phyloP scores from a whole-genome alignment of 257 asterid species.

The Solanum pinnatisectum region DNA sequence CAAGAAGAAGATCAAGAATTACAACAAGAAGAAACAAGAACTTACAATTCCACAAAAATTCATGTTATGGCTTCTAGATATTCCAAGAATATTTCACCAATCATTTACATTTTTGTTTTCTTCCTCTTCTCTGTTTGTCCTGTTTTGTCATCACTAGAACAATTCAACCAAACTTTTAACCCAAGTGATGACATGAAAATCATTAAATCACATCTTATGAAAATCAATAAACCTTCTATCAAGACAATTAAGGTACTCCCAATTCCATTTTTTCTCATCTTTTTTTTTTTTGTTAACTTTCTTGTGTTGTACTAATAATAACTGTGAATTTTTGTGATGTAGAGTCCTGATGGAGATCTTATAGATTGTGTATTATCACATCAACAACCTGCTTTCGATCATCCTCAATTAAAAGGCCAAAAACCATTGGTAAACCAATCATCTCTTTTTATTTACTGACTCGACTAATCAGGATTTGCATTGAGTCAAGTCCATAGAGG shows the following conservation, averaged over 20 bases:
- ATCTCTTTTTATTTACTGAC: neutral
- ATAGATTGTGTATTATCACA: conserved; percentile 75
- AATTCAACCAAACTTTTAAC: conserved; percentile 40
- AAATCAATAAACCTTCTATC: conserved; percentile 61
- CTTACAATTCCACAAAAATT: conserved; percentile 11
- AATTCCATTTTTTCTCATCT: neutral
- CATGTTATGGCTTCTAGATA: conserved; percentile 29
- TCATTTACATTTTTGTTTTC: conserved; percentile 42
- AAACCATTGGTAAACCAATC: conserved; percentile 51
- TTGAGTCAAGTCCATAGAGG: neutral
- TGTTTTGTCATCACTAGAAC: conserved; percentile 18
- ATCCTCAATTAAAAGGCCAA: conserved; percentile 69
- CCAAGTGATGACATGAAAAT: conserved; percentile 44
- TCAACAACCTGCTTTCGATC: conserved; percentile 89
- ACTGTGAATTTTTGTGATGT: neutral
- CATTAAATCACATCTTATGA: conserved; percentile 47
- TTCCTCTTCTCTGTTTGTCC: conserved; percentile 43
- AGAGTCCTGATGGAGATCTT: conserved; percentile 94
- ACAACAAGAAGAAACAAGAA: conserved; percentile 15
- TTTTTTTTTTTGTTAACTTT: neutral
- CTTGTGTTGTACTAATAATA: neutral
- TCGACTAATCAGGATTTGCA: neutral
- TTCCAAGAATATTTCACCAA: conserved; percentile 31
- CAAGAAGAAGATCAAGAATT: conserved; percentile 4
- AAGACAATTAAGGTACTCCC: conserved; percentile 61